A percentile compares a stretch with the other conserved stretches of the same genome.
These are phyloP conservation scores for Aspergillus sp. DNA, from an alignment of 2,329 filamentous ascomycete species.

Conservation along the genomic window DNA sequence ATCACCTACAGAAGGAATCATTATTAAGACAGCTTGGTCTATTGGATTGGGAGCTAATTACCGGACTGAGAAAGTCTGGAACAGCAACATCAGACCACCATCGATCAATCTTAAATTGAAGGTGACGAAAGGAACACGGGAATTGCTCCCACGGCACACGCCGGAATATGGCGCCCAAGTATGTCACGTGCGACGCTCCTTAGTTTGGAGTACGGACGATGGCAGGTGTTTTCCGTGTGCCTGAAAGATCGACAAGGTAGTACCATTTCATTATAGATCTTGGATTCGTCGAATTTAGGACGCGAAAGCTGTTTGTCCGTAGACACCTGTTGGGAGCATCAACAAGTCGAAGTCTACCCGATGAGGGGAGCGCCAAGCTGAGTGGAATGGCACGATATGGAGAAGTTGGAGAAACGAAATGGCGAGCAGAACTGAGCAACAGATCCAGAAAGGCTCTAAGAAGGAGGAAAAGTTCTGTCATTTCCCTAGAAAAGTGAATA, in stretches of 20 bases:
- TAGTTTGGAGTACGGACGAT: background rate
- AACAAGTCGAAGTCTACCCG: background rate
- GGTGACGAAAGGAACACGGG: background rate
- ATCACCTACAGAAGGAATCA: background rate
- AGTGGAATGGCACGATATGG: constrained; percentile 7
- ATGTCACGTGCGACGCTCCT: constrained; percentile 9
- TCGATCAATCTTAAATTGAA: background rate
- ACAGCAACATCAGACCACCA: background rate
- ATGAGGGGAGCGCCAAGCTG: background rate
- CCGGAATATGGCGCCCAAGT: constrained; percentile 17
- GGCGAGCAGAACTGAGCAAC: background rate
- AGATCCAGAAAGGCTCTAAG: background rate
- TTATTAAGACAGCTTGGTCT: background rate
- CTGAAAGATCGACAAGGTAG: background rate
- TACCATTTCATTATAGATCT: background rate
- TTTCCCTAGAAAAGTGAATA: background rate
- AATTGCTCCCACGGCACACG: constrained; percentile 16
- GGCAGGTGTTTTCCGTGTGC: background rate
- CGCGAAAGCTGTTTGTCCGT: background rate
- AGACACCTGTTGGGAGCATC: background rate
- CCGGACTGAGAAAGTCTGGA: background rate
- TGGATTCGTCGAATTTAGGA: background rate
- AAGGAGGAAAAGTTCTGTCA: background rate
- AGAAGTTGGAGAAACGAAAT: constrained; percentile 1
- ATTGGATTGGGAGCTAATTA: background rate